Percentiles rank a stretch among this genome's conserved stretches.
These are phyloP conservation scores for Psophocarpus tetragonolobus DNA, from an alignment of 306 rosid genomes.

Conservation along the genomic window DNA sequence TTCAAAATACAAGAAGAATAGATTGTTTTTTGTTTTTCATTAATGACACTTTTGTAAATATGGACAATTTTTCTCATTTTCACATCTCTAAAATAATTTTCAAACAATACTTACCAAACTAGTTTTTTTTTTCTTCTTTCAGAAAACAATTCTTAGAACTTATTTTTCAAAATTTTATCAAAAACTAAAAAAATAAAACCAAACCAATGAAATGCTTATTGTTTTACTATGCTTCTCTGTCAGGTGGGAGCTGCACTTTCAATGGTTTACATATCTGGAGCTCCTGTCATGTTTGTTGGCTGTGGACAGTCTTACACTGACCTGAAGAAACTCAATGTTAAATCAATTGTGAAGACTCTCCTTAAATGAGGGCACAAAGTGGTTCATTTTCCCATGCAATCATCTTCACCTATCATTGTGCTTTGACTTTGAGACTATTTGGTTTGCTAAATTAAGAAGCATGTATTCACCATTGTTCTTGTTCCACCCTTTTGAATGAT, in stretches of 20 bases:
- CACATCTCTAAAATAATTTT: too few species aligned
- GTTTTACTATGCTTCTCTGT: neutral
- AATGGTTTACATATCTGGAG: slow-evolving; percentile 89
- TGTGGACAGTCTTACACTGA: slow-evolving; percentile 92
- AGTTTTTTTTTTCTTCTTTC: too few species aligned
- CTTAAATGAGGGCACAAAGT: slow-evolving; percentile 46
- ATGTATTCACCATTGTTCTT: neutral
- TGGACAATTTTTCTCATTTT: too few species aligned
- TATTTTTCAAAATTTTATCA: too few species aligned
- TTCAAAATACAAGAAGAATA: too few species aligned
- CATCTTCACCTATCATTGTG: slow-evolving; percentile 25
- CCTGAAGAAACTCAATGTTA: slow-evolving; percentile 84
- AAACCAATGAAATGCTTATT: too few species aligned
- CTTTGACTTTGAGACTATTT: slow-evolving; percentile 32
- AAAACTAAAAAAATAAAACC: too few species aligned
- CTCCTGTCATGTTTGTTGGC: slow-evolving; percentile 92
- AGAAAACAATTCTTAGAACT: too few species aligned
- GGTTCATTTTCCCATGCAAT: slow-evolving; percentile 1
- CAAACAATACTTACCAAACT: too few species aligned
- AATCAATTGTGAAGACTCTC: slow-evolving; percentile 81
- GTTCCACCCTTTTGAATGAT: neutral
- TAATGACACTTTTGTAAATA: too few species aligned
- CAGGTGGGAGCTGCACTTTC: slow-evolving; percentile 96
- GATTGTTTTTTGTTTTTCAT: too few species aligned
- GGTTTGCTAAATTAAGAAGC: neutral